phyloP scores from a whole-genome alignment of 2,329 filamentous ascomycete species.

The Plectosphaerella plurivora region DNA sequence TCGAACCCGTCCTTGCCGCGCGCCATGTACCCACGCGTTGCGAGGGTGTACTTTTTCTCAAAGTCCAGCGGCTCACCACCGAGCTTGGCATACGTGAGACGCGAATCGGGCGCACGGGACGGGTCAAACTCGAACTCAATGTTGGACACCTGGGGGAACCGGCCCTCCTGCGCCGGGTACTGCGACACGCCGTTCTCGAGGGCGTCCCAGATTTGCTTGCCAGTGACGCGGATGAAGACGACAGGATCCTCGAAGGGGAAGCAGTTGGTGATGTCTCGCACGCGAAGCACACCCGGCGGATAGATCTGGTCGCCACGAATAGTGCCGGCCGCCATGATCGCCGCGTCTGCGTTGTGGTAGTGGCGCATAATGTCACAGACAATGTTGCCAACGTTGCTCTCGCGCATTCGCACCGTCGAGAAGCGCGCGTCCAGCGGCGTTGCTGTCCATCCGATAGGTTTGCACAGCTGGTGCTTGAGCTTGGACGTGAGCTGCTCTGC shows the following conservation, averaged over 20 bases:
- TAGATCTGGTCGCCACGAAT: slow-evolving; percentile 88
- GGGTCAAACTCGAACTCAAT: slow-evolving; percentile 73
- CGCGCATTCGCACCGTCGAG: slow-evolving; percentile 69
- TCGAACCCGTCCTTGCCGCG: slow-evolving; percentile 83
- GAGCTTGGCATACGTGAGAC: slow-evolving; percentile 61
- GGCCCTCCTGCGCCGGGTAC: slow-evolving; percentile 77
- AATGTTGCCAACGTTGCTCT: slow-evolving; percentile 87
- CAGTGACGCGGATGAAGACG: slow-evolving; percentile 68
- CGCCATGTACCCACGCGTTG: slow-evolving; percentile 84
- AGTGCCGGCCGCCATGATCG: slow-evolving; percentile 79
- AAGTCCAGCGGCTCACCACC: slow-evolving; percentile 57
- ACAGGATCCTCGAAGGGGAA: slow-evolving; percentile 93
- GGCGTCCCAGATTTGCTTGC: slow-evolving; percentile 70
- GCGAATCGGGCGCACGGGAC: slow-evolving; percentile 50
- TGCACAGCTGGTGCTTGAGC: slow-evolving; percentile 72
- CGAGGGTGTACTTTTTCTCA: slow-evolving; percentile 63
- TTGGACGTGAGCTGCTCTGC: slow-evolving; percentile 67
- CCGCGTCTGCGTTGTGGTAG: slow-evolving; percentile 76
- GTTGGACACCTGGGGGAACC: slow-evolving; percentile 84
- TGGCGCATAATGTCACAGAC: slow-evolving; percentile 87
- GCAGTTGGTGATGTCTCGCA: slow-evolving; percentile 82
- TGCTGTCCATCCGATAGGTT: slow-evolving; percentile 78
- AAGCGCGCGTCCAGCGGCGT: slow-evolving; percentile 83
- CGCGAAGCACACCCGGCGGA: slow-evolving; percentile 68
- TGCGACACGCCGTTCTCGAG: slow-evolving; percentile 78